Conservation (phyloP, 2,329 filamentous ascomycete genomes). For the Monilinia vaccinii-corymbosi region DNA sequence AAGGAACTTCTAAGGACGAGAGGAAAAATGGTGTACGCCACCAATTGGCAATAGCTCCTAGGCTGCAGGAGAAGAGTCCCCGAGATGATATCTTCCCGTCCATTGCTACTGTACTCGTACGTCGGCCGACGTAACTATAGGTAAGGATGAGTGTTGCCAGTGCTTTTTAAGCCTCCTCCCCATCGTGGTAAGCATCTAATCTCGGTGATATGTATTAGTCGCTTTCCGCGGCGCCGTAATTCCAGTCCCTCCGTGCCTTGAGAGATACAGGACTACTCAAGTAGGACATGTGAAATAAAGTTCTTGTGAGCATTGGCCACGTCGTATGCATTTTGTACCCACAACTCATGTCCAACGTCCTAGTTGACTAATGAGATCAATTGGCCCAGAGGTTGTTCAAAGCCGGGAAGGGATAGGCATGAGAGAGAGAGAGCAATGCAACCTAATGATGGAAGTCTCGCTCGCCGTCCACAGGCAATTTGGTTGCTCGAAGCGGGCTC, state of each 20-base stretch:
- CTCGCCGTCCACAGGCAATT: not conserved
- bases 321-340: constrained; percentile 1
- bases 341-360: not conserved
- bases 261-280: no score
- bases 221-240: no score
- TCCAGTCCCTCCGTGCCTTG: not conserved
- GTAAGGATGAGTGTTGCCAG: constrained; percentile 1
- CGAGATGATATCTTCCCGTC: constrained; percentile 1
- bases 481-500: not conserved
- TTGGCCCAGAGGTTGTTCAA: not conserved
- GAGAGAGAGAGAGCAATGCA: not conserved
- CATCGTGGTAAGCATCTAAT: not conserved
- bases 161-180: not conserved
- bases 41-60: constrained; percentile 9
- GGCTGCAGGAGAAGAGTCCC: not conserved
- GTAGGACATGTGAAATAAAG: not conserved
- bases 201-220: not conserved
- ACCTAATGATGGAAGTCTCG: not conserved
- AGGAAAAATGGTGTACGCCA: constrained; percentile 1
- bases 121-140: not conserved
- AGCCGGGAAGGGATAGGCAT: not conserved
- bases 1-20: not conserved
- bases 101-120: constrained; percentile 1
- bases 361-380: not conserved
- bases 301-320: constrained; percentile 6